phyloP scores from a whole-genome alignment of 2,329 filamentous ascomycete species.

The Apiospora rasikravindrae region DNA sequence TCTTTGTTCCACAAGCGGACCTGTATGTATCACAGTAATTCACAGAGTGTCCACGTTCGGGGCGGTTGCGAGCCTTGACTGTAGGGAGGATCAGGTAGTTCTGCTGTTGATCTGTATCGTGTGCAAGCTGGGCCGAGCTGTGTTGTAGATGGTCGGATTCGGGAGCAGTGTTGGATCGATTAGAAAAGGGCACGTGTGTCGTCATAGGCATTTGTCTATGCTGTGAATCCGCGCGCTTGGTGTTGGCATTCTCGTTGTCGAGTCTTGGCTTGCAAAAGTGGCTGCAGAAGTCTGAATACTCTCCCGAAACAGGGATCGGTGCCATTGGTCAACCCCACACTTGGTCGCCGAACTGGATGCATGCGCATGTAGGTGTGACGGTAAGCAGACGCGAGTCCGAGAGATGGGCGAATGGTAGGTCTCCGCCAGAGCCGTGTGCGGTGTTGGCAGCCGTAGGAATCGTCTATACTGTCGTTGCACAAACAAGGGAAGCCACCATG shows the following conservation, averaged over 20 bases:
- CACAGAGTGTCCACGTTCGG: not conserved
- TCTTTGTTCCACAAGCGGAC: not conserved
- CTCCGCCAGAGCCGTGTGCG: not conserved
- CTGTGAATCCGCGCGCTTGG: not conserved
- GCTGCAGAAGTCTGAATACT: not conserved
- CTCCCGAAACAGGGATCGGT: not conserved
- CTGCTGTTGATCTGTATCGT: no score
- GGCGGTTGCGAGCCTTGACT: not conserved
- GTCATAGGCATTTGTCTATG: not conserved
- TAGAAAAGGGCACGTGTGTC: not conserved
- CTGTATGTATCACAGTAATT: not conserved
- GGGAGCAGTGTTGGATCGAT: not conserved
- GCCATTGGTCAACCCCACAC: not conserved
- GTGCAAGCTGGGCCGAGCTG: not conserved
- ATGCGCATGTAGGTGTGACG: not conserved
- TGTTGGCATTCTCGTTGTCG: not conserved
- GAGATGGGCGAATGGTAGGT: not conserved
- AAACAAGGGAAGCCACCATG: not conserved
- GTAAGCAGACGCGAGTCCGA: not conserved
- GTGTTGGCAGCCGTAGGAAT: not conserved
- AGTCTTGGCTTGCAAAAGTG: not conserved
- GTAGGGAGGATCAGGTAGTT: not conserved
- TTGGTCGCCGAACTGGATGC: not conserved
- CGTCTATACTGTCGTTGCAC: not conserved
- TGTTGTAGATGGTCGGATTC: no score